Conservation (phyloP, 768 basidiomycete species). For the Floccularia luteovirens region DNA sequence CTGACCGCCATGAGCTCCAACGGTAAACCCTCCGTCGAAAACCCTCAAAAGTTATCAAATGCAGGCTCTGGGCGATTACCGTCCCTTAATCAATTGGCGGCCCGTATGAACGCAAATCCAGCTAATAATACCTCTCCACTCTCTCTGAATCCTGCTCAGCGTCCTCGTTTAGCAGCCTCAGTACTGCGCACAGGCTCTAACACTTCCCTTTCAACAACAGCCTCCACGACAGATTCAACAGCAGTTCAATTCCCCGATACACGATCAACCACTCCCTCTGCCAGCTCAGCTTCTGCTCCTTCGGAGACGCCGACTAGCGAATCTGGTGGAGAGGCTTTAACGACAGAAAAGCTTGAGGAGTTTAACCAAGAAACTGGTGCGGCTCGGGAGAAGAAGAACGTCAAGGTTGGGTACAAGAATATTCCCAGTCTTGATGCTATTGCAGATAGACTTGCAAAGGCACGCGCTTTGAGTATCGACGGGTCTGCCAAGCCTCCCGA, state of each 20-base stretch:
- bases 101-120: constrained; percentile 53
- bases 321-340: constrained; percentile 48
- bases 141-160: constrained; percentile 26
- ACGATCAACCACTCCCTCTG: constrained; percentile 59
- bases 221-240: constrained; percentile 50
- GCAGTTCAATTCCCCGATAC: constrained; percentile 63
- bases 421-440: constrained; percentile 83
- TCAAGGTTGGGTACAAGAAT: constrained; percentile 75
- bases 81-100: constrained; percentile 77
- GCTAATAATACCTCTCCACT: constrained; percentile 17
- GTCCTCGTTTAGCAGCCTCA: constrained; percentile 71
- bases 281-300: constrained; percentile 37
- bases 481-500: constrained; percentile 68
- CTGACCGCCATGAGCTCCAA: constrained; percentile 13
- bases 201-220: constrained; percentile 44
- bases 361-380: constrained; percentile 47
- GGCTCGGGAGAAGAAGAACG: constrained; percentile 20
- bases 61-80: constrained; percentile 37
- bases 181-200: constrained; percentile 58
- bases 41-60: constrained; percentile 8
- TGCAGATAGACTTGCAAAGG: constrained; percentile 69
- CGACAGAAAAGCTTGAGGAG: constrained; percentile 58
- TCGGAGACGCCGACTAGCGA: constrained; percentile 27
- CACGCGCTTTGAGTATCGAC: constrained; percentile 50
- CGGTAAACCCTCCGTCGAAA: constrained; percentile 9